Conservation (phyloP, 2,329 filamentous ascomycete genomes). For the Elsinoe batatas region DNA sequence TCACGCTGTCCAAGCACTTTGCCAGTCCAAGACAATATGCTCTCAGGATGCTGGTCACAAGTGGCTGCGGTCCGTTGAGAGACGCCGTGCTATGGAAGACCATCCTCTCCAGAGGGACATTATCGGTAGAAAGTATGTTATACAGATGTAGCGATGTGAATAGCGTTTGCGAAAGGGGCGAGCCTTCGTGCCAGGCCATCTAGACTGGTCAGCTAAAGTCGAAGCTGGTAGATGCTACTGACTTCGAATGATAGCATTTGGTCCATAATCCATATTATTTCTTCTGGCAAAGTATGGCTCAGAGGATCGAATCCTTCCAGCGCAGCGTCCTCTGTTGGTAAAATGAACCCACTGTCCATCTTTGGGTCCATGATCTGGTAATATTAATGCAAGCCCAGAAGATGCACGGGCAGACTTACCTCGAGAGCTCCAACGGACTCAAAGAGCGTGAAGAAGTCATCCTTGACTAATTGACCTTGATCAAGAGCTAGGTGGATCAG, state of each 20-base stretch:
- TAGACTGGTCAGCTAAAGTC: conserved; percentile 27
- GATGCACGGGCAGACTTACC: conserved; percentile 27
- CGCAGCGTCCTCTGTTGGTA: conserved; percentile 37
- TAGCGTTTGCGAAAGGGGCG: conserved; percentile 86
- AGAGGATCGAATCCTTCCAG: conserved; percentile 54
- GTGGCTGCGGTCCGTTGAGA: conserved; percentile 23
- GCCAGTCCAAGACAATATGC: conserved; percentile 79
- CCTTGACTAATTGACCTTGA: conserved; percentile 79
- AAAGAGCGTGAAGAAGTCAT: conserved; percentile 88
- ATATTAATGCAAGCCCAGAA: neutral
- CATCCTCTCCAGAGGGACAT: conserved; percentile 21
- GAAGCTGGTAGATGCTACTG: conserved; percentile 16
- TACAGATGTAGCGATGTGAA: conserved; percentile 91
- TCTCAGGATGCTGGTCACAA: conserved; percentile 57
- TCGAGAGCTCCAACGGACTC: conserved; percentile 85
- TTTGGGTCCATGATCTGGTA: conserved; percentile 93
- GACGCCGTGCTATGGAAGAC: neutral
- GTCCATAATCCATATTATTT: conserved; percentile 89
- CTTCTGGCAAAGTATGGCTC: conserved; percentile 57
- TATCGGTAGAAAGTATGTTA: conserved; percentile 47
- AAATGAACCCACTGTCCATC: conserved; percentile 89
- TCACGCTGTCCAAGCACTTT: conserved; percentile 72
- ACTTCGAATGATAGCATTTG: conserved; percentile 85
- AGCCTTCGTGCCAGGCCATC: conserved; percentile 97
- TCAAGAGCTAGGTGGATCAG: neutral